Evolutionary conservation across 2,329 filamentous ascomycete genomes (phyloP).

Genomic region (Septoria petroselini): DNA sequence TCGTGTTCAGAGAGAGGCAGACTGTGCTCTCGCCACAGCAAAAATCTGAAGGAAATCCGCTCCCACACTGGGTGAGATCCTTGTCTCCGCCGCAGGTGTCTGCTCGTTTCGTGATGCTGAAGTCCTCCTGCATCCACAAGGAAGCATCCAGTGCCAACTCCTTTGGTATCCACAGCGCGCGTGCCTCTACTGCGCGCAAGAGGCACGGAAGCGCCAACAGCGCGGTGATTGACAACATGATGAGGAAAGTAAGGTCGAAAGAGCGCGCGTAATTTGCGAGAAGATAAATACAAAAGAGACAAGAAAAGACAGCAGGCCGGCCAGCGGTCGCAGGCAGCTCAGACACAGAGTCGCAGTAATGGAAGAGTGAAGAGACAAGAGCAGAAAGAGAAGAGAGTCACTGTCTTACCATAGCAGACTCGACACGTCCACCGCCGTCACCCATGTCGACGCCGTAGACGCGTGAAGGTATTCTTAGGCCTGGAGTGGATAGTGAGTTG

Average conservation of each 20-base stretch:
- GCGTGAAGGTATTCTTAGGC: conserved; percentile 16
- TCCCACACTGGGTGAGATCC: conserved; percentile 53
- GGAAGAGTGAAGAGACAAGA: conserved; percentile 18
- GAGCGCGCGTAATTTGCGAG: conserved; percentile 19
- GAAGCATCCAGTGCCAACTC: conserved; percentile 16
- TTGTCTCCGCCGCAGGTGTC: conserved; percentile 50
- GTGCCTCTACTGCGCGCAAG: conserved; percentile 22
- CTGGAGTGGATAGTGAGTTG: conserved; percentile 2
- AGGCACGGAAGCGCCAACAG: conserved; percentile 35
- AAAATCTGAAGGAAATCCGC: conserved; percentile 60
- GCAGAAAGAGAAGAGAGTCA: conserved; percentile 14
- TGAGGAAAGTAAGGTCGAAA: conserved; percentile 12
- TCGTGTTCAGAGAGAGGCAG: conserved; percentile 59
- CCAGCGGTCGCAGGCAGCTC: conserved; percentile 16
- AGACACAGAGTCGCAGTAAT: conserved; percentile 11
- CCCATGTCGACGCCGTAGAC: conserved; percentile 20
- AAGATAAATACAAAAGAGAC: conserved; percentile 14
- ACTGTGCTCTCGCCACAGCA: conserved; percentile 58
- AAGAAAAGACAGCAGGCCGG: conserved; percentile 18
- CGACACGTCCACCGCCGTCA: conserved; percentile 5
- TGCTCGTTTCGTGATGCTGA: conserved; percentile 27
- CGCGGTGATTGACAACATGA: conserved; percentile 15
- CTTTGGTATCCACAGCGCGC: conserved; percentile 30
- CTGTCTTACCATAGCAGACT: conserved; percentile 10
- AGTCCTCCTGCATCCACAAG: conserved; percentile 23